Base-by-base conservation (phyloP, 2,329 filamentous ascomycete genomes). In the Pseudogymnoascus sp. region DNA sequence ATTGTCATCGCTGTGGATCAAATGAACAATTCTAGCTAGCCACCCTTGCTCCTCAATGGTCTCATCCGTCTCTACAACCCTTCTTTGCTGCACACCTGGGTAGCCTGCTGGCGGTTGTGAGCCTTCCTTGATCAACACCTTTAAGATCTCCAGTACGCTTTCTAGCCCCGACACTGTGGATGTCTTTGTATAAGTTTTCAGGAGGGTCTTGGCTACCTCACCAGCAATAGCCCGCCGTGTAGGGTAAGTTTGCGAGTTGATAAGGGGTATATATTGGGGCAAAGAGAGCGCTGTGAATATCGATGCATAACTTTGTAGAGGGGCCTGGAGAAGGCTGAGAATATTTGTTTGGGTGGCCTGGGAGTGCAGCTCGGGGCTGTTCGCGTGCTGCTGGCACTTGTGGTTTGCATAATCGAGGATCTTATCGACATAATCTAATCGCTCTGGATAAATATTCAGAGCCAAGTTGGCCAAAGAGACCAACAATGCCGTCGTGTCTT, bases 21-120 rank as follows among this genome's bases (percentile, higher is more conserved):
- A 80, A 77, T 99, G 95, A 17, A 97, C 87, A 72, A 99, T 88
- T 69, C 95, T 85, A 36, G 95, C 95, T 62, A 99, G 82, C 92
- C 92, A 97, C 61, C 95, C 95, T 79, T 99, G 95, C 77, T 99
- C 95, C 76, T 99, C 93, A 71, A 97, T 87, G 0, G 93, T 97
- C 78, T 99, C 96, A 66, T 99, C 95, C 0, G 95, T 97, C 79
- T 99, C 96, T 57, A 84, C 80, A 19, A 85, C 84, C 66, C 91
- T 87, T 67, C 91, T 83, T 72, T 93, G 90, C 5, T 89, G 85
- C 40, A 89, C 86, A 3, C 91, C 90, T 0, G 93, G 88, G 70
- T 97, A 97, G 31, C 91, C 91, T 57, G 86, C 83, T n/a, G 90
- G 86, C 62, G 88, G 81, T 71, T 96, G 93, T 13, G 90, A 87